These are phyloP conservation scores for Microbotryomycetes sp. DNA, from an alignment of 1,284 basidiomycete genomes.

Conservation along the genomic window DNA sequence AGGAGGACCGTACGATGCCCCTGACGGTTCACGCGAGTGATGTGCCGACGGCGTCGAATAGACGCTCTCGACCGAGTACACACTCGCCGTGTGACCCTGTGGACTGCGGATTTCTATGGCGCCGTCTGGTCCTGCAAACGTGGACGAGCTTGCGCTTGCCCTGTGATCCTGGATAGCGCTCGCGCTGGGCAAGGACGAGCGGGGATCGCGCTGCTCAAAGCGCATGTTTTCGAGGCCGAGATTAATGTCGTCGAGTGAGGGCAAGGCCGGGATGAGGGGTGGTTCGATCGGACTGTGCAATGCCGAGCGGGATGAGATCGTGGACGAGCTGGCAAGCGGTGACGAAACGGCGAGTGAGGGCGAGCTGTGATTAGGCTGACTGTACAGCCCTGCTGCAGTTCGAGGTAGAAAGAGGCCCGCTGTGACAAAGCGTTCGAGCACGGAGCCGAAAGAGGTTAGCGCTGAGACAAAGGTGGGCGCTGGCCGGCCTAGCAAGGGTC, in stretches of 20 bases:
- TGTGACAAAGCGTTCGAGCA: too few species aligned
- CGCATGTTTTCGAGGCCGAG: slow-evolving; percentile 28
- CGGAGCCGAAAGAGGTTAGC: too few species aligned
- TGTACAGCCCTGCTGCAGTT: slow-evolving; percentile 21
- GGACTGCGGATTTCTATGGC: slow-evolving; percentile 28
- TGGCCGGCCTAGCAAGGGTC: too few species aligned
- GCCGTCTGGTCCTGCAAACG: slow-evolving; percentile 16
- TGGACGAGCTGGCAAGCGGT: not conserved
- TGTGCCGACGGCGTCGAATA: not conserved
- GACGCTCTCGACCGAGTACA: slow-evolving; percentile 25
- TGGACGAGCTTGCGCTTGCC: not conserved
- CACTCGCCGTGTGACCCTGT: slow-evolving; percentile 21
- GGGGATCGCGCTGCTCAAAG: slow-evolving; percentile 20
- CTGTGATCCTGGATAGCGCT: not conserved
- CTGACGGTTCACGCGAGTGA: not conserved
- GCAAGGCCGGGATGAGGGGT: slow-evolving; percentile 11
- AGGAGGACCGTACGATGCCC: not conserved
- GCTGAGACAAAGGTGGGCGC: not conserved
- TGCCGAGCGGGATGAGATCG: not conserved
- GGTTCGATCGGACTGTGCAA: slow-evolving; percentile 9
- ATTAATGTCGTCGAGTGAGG: slow-evolving; percentile 28
- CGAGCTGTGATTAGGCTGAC: slow-evolving; percentile 27
- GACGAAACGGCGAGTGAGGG: slow-evolving; percentile 20
- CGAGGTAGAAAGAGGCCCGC: not conserved
- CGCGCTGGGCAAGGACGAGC: not conserved